Evolutionary conservation across 345 rosid genomes (phyloP), one percentile per base, ranked within the genome.

Genomic region (Gossypium bickii): DNA sequence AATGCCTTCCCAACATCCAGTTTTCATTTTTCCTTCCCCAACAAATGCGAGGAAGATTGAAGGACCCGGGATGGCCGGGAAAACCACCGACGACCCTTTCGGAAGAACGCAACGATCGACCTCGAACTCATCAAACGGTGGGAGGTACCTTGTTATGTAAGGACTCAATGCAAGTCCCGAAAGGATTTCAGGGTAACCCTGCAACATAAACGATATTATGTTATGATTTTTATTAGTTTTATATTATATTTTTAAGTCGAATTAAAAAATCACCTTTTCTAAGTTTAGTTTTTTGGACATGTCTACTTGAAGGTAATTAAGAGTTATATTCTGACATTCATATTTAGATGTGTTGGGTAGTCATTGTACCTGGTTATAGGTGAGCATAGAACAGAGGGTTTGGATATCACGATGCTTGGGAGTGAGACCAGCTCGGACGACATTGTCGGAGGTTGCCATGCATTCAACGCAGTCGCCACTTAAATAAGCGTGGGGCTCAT

Each of bases 391-490:
- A 75, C 97, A 93, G 34, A 93, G 95, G 45, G 98, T 88, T 76
- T 86, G 89, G 64, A 90, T 79, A 74, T 96, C 99, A 75, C 92
- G 86, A 73, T 84, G 86, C 81, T 96, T 96, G 67, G 98, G 90
- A 72, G 99, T 96, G 76, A 96, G 95, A 73, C 99, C 99, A 77
- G 99, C 99, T 56, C 99, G 89, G 51, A 96, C 98, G 69, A 93
- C 99, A 67, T 93, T 96, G 88, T 96, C 98, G 24, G 99, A 96
- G 59, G 99, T 90, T 20, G 98, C 99, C 99, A 96, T 96, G 89
- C 97, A 91, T 71, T 96, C 99, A 27, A 93, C 55, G 79, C 98
- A 93, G 16, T 96, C 99, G 13, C 99, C 99, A 13, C 72, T 85
- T 67, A 96, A 72, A 73, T 96, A 96, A 0, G 99, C 99, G 66